Conservation (phyloP, 805 yeast genomes). For the Tetrapisispora taiwanensis region DNA sequence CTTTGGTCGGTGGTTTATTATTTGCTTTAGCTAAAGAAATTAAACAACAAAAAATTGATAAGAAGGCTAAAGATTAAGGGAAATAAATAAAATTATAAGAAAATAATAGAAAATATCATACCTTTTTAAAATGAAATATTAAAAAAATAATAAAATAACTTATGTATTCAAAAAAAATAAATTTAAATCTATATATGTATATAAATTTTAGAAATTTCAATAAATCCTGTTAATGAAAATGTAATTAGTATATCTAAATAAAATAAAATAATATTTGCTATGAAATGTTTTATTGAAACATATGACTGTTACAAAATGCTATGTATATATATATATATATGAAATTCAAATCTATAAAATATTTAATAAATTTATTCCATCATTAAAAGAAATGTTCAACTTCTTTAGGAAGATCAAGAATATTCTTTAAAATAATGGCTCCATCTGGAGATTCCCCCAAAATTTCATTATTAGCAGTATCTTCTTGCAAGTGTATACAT, state of each 20-base stretch:
- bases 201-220: background rate
- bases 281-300: too few species aligned
- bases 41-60: constrained; percentile 53
- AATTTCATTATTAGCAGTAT: constrained; percentile 35
- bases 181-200: background rate
- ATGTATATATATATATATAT: too few species aligned
- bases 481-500: constrained; percentile 64
- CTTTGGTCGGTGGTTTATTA: constrained; percentile 84
- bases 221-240: background rate
- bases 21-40: constrained; percentile 64
- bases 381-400: background rate
- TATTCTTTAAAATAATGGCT: constrained; percentile 44
- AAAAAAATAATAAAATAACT: too few species aligned
- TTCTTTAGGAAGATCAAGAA: constrained; percentile 33
- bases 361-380: background rate
- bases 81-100: background rate
- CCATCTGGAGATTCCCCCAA: constrained; percentile 32
- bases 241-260: too few species aligned
- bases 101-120: too few species aligned
- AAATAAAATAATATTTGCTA: too few species aligned
- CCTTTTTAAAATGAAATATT: too few species aligned
- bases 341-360: background rate
- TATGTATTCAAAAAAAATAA: too few species aligned
- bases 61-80: background rate
- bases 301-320: too few species aligned